Evolutionary conservation across 2,329 filamentous ascomycete genomes (phyloP), one percentile per base, ranked within the genome.

Genomic region (Diaporthe vaccinii): DNA sequence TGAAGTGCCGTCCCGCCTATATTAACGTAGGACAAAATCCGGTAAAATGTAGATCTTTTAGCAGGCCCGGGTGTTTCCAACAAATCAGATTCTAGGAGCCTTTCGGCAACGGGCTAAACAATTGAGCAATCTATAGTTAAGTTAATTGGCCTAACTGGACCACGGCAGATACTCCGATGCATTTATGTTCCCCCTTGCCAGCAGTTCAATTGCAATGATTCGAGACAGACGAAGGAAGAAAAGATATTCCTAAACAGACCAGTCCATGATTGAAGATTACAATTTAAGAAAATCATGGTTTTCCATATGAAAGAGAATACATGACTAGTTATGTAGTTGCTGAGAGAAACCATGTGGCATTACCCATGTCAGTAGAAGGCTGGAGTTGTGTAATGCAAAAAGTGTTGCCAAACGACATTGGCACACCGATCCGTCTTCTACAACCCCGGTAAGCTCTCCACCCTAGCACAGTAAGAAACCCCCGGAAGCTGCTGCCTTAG

Each of bases 11-110:
- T 31, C 25, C 34, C n/a, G n/a, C 9, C 31, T 51, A 22, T 39
- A 31, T 7, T 25, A 17, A 55, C 28, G 65, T n/a, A 68, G 28
- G 4, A 41, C 15, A 69, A n/a, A 41, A 22, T 69, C 65, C 65
- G 65, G 65, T 34, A 69, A 69, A 69, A 69, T 69, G 65, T 3
- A 69, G 65, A 69, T 69, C 34, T 28, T 55, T 49, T 12, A 68
- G 46, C 14, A 68, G 8, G 31, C 14, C 12, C 31, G 46, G 46
- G 14, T 20, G 15, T 17, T n/a, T 34, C 17, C 49, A 69, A 31
- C 65, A 55, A 69, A 69, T 55, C 46, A 69, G 22, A 53, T 22
- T 25, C 34, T 39, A 34, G n/a, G 22, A 41, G n/a, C 14, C 15
- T 28, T 55, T 17, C 49, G n/a, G 49, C 49, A 41, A 31, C 49